These are phyloP conservation scores for Talaromyces borbonicus DNA, from an alignment of 495 filamentous ascomycete species.

Conservation along the genomic window DNA sequence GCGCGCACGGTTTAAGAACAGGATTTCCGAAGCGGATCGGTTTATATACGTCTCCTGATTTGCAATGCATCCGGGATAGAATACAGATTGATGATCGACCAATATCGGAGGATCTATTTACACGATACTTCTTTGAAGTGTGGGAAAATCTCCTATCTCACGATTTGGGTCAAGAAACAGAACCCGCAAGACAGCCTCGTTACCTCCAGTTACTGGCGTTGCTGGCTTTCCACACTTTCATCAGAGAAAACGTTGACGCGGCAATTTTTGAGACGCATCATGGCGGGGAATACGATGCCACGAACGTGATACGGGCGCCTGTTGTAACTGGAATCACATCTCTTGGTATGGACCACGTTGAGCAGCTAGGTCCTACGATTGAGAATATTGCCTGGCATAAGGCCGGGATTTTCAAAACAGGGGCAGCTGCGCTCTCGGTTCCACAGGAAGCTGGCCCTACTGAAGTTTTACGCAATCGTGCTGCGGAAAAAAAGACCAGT, in stretches of 20 bases:
- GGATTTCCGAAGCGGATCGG: constrained; percentile 40
- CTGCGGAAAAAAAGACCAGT: constrained; percentile 47
- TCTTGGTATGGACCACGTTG: constrained; percentile 73
- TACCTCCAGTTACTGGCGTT: constrained; percentile 59
- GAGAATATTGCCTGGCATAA: constrained; percentile 89
- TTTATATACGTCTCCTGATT: constrained; percentile 58
- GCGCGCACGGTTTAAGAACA: constrained; percentile 17
- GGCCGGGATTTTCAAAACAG: constrained; percentile 68
- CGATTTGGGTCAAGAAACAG: background rate
- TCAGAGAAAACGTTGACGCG: constrained; percentile 57
- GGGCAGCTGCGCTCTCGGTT: constrained; percentile 55
- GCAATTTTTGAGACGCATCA: constrained; percentile 77
- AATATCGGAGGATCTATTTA: constrained; percentile 42
- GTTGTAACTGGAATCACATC: constrained; percentile 60
- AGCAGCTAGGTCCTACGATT: constrained; percentile 60
- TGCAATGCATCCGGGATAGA: constrained; percentile 51
- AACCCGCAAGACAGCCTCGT: constrained; percentile 32
- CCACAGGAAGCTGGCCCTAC: constrained; percentile 47
- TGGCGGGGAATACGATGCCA: constrained; percentile 76
- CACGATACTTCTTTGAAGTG: constrained; percentile 54
- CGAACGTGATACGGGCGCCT: constrained; percentile 63
- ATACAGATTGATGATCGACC: constrained; percentile 49
- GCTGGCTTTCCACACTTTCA: constrained; percentile 65
- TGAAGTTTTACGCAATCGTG: constrained; percentile 51
- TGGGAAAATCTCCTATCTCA: constrained; percentile 44